phyloP scores from a whole-genome alignment of 1,139 yeast genomes.

The Suhomyces coccinellae region DNA sequence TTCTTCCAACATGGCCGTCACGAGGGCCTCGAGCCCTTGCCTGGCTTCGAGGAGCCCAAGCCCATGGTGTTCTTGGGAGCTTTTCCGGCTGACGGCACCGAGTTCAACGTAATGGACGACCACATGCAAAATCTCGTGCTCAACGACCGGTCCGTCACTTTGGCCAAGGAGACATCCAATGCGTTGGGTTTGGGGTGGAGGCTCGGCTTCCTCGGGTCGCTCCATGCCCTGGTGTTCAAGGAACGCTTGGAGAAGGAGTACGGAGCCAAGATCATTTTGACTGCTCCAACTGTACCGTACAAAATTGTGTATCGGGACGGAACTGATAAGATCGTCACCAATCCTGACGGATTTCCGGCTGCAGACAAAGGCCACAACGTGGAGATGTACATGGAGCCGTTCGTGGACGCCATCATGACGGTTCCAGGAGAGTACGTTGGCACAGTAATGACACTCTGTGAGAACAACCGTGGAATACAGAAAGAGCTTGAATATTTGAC shows the following conservation, averaged over 20 bases:
- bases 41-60: slow-evolving; percentile 94
- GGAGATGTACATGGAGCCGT: slow-evolving; percentile 74
- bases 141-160: slow-evolving; percentile 87
- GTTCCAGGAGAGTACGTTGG: slow-evolving; percentile 91
- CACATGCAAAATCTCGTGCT: slow-evolving; percentile 83
- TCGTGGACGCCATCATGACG: slow-evolving; percentile 87
- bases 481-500: slow-evolving; percentile 74
- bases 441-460: slow-evolving; percentile 80
- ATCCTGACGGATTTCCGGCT: slow-evolving; percentile 92
- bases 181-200: slow-evolving; percentile 99
- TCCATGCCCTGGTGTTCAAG: slow-evolving; percentile 93
- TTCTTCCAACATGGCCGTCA: slow-evolving; percentile 67
- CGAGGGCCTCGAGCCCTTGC: slow-evolving; percentile 69
- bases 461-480: slow-evolving; percentile 79
- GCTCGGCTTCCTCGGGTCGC: slow-evolving; percentile 87
- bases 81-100: slow-evolving; percentile 93
- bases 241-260: slow-evolving; percentile 91
- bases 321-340: slow-evolving; percentile 63
- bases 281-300: slow-evolving; percentile 97
- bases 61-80: slow-evolving; percentile 99
- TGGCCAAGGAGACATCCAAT: slow-evolving; percentile 87
- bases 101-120: slow-evolving; percentile 86
- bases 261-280: slow-evolving; percentile 87
- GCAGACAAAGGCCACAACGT: slow-evolving; percentile 46
- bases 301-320: slow-evolving; percentile 69